Evolutionary conservation across 306 rosid species (phyloP), one percentile per base, ranked within the genome.

Genomic region (Psophocarpus tetragonolobus): DNA sequence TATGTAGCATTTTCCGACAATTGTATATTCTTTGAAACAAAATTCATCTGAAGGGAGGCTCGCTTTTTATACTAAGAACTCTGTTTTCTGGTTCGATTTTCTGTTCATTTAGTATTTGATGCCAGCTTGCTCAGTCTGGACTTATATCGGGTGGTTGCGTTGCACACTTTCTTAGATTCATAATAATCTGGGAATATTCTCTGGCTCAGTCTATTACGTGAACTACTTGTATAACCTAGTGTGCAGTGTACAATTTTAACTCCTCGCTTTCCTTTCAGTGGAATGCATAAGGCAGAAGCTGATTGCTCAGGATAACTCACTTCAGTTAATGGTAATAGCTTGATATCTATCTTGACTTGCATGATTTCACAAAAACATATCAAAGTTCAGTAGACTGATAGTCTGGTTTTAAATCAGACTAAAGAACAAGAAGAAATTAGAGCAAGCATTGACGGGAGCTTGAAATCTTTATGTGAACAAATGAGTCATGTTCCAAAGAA

Each of bases 341-440:
- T 66, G 39, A 63, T 65, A 67, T 76, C 61, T 58, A 62, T 39
- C 44, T 65, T 80, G 71, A 72, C 51, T 79, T 35, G 27, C 53
- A 60, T 74, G 36, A 45, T 77, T 75, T 67, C 66, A 80, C 79
- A 69, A 58, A 72, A 78, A 42, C 18, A 69, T 56, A 45, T 77
- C 20, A 70, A 63, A 75, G 70, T 79, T 83, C 80, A 60, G 48
- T 36, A 13, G 68, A 61, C 68, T 58, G 80, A 84, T n/a, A 24
- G 50, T 63, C 54, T 66, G 83, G 50, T 77, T 80, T 73, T 68
- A 51, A 85, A 80, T 81, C 88, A 96, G 99, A 87, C 57, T 71
- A 93, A 86, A 85, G 92, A 90, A 81, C 98, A 90, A 67, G 95
- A 91, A 80, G 97, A 91, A 67, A 51, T 88, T 56, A 91, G 84